Percentiles rank a stretch among this genome's conserved stretches.
These are phyloP conservation scores for Kwoniella europaea DNA, from an alignment of 768 basidiomycete genomes.

Conservation along the genomic window DNA sequence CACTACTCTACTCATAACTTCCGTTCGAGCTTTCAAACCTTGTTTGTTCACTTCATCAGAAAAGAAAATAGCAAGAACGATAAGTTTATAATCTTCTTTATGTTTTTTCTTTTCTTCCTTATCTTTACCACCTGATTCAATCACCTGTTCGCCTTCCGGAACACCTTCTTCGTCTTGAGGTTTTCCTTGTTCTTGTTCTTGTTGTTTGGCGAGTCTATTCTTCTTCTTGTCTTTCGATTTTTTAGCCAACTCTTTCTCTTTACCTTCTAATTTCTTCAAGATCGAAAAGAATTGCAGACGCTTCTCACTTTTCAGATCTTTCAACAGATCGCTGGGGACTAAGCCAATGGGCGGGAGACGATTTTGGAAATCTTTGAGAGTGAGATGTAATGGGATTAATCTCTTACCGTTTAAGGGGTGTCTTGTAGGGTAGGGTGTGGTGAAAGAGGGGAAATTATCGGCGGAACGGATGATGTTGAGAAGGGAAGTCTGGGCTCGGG, in stretches of 20 bases:
- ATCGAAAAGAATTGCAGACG: constrained; percentile 9
- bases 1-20: constrained; percentile 31
- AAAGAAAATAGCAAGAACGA: constrained; percentile 36
- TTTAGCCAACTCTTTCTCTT: background rate
- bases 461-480: constrained; percentile 15
- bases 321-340: constrained; percentile 51
- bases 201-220: background rate
- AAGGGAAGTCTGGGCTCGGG: background rate
- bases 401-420: constrained; percentile 20
- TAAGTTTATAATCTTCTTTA: constrained; percentile 4
- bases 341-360: constrained; percentile 58
- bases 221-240: background rate
- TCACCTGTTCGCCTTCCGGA: background rate
- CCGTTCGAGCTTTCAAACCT: constrained; percentile 20
- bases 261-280: constrained; percentile 59
- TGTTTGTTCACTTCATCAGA: constrained; percentile 37
- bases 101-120: constrained; percentile 7
- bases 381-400: constrained; percentile 31
- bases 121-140: background rate
- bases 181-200: background rate
- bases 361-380: constrained; percentile 21
- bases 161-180: background rate
- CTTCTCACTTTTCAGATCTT: constrained; percentile 13
- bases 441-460: constrained; percentile 30
- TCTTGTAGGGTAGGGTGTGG: constrained; percentile 14